Evolutionary conservation across 108 stramenopile genomes (phyloP), one percentile per base, ranked within the genome.

Genomic region (Epithemia pelagica): DNA sequence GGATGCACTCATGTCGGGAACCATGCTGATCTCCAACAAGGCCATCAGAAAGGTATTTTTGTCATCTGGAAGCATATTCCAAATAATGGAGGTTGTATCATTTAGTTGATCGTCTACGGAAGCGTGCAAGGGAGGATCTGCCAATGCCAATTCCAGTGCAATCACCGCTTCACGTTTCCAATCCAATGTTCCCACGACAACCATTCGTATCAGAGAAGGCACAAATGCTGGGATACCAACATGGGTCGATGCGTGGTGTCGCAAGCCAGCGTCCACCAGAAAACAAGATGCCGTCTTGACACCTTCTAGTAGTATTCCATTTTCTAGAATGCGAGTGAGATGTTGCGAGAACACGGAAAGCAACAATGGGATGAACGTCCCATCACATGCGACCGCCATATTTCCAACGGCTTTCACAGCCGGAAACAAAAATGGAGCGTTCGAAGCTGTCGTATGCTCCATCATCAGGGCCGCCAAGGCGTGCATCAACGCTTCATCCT

Each of bases 361-460:
- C 56, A 58, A n/a, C 7, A n/a, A 5, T 7, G 56, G 56, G 21
- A 58, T 21, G 21, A 26, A 58, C 5, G 22, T 23, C 8, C 56
- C 56, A 8, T 58, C 56, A n/a, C 56, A 58, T 26, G 56, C 56
- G 21, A 58, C 56, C 7, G 56, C 56, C 22, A 58, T 58, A 58
- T 58, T 58, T 8, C 56, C 56, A 23, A 58, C 21, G 56, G 22
- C 26, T n/a, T 58, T 58, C 21, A 58, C 18, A 27, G 25, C 21
- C 10, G 37, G 37, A 46, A 46, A 46, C 37, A 46, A 46, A 46
- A 46, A 46, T 46, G 37, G 15, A 10, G 37, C 37, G 15, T 46
- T 46, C 15, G 37, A 15, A 19, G 5, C 8, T 26, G 56, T 58
- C 5, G 26, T 27, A 23, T 23, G 26, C 25, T 26, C 22, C 8